Evolutionary conservation across 306 rosid species (phyloP).

Genomic region (Rosa persica): DNA sequence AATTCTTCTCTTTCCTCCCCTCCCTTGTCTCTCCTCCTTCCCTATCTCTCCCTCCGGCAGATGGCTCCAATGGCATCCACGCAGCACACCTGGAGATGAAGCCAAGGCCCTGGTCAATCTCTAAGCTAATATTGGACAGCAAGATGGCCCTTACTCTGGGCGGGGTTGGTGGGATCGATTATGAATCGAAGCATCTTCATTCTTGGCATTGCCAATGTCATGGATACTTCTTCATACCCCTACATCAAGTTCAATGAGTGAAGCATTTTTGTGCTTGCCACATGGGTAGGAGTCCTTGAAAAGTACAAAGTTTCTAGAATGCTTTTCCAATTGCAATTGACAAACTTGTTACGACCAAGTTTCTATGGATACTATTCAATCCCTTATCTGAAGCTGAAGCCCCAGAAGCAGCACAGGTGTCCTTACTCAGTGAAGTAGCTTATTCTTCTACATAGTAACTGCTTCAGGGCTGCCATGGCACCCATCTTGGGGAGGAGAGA

Average conservation of each 20-base stretch:
- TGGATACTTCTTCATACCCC: neutral
- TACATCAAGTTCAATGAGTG: neutral
- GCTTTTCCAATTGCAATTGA: neutral
- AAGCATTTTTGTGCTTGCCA: neutral
- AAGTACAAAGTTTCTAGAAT: neutral
- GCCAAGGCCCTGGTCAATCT: neutral
- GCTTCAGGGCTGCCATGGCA: neutral
- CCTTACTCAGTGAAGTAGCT: neutral
- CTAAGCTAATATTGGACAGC: neutral
- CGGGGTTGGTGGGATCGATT: neutral
- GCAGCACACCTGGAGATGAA: neutral
- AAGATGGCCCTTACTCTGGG: neutral
- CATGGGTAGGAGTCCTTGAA: neutral
- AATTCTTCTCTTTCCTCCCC: neutral
- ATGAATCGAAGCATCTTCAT: neutral
- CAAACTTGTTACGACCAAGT: neutral
- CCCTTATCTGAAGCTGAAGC: neutral
- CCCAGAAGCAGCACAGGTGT: neutral
- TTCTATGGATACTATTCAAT: neutral
- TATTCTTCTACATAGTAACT: neutral
- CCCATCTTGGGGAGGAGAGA: neutral
- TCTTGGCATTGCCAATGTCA: neutral
- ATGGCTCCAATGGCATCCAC: neutral
- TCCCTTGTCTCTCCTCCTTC: neutral
- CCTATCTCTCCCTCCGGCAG: neutral